Base-by-base conservation (phyloP, 371 early-diverging fungal genomes). In the Phascolomyces articulosus region DNA sequence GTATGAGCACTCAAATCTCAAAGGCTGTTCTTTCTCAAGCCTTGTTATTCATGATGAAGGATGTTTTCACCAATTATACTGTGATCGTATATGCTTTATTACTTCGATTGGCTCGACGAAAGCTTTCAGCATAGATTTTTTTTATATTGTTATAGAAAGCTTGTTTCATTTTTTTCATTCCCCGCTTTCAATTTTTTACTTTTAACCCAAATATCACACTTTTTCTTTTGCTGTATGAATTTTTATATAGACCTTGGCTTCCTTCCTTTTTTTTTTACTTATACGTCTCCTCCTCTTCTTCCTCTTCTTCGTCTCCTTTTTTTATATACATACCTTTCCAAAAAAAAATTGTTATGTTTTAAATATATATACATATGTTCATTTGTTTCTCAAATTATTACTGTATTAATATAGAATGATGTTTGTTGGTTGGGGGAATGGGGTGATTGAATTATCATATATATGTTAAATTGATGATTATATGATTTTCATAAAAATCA, bases 1-100 rank as follows among this genome's bases (percentile, higher is more conserved):
- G 98, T 40, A 95, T 98, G 94, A 88, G 92, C 74, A 90, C 97
- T 16, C 98, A 98, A 78, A 96, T 98, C 65, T 84, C 88, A 65
- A 98, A 98, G 84, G 98, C 97, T 7, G 98, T 98, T 15, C 80
- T 98, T 54, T 92, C 94, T 9, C 98, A 98, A 74, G 97, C 98
- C 10, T 84, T 98, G 58, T 78, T 98, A 60, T 95, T 98, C 72
- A 90, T 96, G 83, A 89, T 93, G 80, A 97, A 96, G 79, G 98
- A 98, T 67, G 87, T 95, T 68, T 85, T 96, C 60, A 87, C 87
- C 28, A 79, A 80, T 59, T 89, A 89, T 58, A 89, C 89, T 13
- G 70, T 87, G 15, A 54, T 89, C 20, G 72, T 82, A 18, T 87
- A 77, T 67, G 86, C 84, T n/a, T 59, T 67, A 23, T 51, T 70